Conservation (phyloP, 2,329 filamentous ascomycete genomes). For the Parastagonospora nodorum region DNA sequence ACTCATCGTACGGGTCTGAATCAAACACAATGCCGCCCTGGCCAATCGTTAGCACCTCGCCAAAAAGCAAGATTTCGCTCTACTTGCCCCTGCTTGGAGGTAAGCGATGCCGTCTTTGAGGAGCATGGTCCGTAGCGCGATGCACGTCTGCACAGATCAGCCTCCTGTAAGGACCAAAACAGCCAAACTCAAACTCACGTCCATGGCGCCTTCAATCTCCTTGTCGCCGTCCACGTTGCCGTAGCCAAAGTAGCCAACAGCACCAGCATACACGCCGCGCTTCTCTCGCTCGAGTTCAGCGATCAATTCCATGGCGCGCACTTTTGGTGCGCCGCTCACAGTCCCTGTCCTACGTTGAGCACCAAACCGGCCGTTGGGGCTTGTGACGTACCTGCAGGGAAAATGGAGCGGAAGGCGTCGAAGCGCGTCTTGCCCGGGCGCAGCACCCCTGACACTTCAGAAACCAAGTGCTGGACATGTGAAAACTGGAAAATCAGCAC, state of each 20-base stretch:
- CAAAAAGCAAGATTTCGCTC: constrained; percentile 21
- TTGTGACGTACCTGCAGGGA: constrained; percentile 73
- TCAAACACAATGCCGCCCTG: constrained; percentile 58
- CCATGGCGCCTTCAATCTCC: constrained; percentile 82
- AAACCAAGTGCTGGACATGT: constrained; percentile 96
- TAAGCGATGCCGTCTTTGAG: constrained; percentile 91
- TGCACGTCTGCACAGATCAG: constrained; percentile 57
- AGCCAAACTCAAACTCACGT: constrained; percentile 50
- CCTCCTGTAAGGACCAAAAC: constrained; percentile 19
- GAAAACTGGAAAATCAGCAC: constrained; percentile 66
- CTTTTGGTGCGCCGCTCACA: constrained; percentile 93
- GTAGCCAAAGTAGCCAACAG: constrained; percentile 96
- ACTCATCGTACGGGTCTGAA: constrained; percentile 88
- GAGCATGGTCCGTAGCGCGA: constrained; percentile 88
- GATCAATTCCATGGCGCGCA: constrained; percentile 95
- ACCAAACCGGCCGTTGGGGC: constrained; percentile 10
- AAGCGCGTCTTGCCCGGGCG: constrained; percentile 84
- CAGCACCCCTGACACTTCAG: constrained; percentile 90
- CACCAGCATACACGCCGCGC: constrained; percentile 91
- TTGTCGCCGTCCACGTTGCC: constrained; percentile 67
- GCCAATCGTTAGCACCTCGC: constrained; percentile 25
- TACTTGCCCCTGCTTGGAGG: constrained; percentile 80
- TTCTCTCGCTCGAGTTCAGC: constrained; percentile 93
- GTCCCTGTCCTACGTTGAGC: constrained; percentile 56
- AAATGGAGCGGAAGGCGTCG: constrained; percentile 94